Evolutionary conservation across 345 rosid genomes (phyloP).

Genomic region (Arabidopsis suecica): DNA sequence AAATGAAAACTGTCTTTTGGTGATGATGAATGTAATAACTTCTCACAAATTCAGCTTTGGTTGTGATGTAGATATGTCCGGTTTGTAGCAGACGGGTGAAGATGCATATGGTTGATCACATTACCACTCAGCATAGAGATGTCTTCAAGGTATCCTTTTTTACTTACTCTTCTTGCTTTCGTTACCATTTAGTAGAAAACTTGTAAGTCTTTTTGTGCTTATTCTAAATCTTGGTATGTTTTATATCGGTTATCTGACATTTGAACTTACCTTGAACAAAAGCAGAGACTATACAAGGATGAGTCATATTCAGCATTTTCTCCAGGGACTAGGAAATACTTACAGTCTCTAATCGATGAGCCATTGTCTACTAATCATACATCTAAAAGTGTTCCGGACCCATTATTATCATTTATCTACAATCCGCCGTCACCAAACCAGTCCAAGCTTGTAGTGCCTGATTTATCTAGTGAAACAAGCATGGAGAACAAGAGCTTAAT

Average conservation of each 20-base stretch:
- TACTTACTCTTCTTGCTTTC: not conserved
- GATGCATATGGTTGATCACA: conserved; percentile 47
- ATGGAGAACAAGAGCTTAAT: conserved; percentile 46
- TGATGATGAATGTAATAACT: not conserved
- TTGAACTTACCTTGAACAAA: conserved; percentile 62
- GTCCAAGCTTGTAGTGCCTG: conserved; percentile 46
- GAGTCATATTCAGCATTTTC: conserved; percentile 50
- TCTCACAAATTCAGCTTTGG: conserved; percentile 18
- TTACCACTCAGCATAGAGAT: conserved; percentile 40
- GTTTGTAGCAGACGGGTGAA: conserved; percentile 44
- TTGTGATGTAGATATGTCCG: conserved; percentile 45
- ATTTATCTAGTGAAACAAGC: conserved; percentile 36
- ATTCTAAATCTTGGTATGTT: conserved; percentile 15
- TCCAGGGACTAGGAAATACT: conserved; percentile 53
- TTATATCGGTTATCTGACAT: conserved; percentile 4
- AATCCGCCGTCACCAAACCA: conserved; percentile 46
- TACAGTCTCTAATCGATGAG: conserved; percentile 50
- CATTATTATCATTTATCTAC: conserved; percentile 65
- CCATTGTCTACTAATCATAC: conserved; percentile 46
- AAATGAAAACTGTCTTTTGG: not conserved
- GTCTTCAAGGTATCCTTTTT: conserved; percentile 40
- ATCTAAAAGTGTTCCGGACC: conserved; percentile 56
- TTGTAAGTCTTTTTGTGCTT: not conserved
- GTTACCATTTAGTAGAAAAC: not conserved
- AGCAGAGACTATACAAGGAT: conserved; percentile 56